Evolutionary conservation across 345 rosid genomes (phyloP).

Genomic region (thale cress (Arabidopsis thaliana)): TAIR10.1 NC_003071.7:6308501-6309000

Average conservation of each 20-base stretch:
- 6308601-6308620: no score
- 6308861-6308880: neutral
- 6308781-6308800: neutral
- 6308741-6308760: neutral
- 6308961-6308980: slow-evolving; percentile 87
- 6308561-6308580: no score
- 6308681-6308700: neutral
- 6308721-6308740: neutral
- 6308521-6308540: no score
- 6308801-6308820: neutral
- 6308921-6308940: slow-evolving; percentile 20
- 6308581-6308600: no score
- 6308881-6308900: slow-evolving; percentile 45
- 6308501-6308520: no score
- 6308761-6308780: neutral
- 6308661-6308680: no score
- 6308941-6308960: neutral
- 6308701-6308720: neutral
- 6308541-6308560: no score
- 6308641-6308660: no score
- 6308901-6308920: slow-evolving; percentile 51
- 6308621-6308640: no score
- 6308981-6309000: slow-evolving; percentile 87
- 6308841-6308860: neutral
- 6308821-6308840: neutral